Base-by-base conservation (phyloP, 805 yeast species). In the Candida nitratophila region DNA sequence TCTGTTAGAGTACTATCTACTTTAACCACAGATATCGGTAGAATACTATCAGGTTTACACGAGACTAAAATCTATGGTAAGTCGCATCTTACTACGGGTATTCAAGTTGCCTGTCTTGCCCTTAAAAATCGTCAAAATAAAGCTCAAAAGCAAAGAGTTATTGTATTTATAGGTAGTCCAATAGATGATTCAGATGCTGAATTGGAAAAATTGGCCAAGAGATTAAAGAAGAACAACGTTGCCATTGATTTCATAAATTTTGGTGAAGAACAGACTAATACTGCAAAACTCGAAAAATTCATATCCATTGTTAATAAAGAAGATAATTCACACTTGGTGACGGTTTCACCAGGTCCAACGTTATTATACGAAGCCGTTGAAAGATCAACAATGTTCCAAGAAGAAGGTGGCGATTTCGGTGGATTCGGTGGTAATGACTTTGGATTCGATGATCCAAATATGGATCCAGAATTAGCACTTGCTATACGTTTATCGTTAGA, bases 391-490 rank as follows among this genome's bases (percentile, higher is more conserved):
- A 81, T 91, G 42, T 74, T 88, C 50, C 69, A 73, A 38, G 81
- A 81, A 44, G 88, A 79, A 44, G 86, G 84, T 12, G 66, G 61
- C 36, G 76, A 66, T 19, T 77, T 71, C 12, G 74, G 68, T 41
- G 70, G 65, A 22, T 60, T 51, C 15, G 54, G 41, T 22, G 75
- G 64, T 24, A 74, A 70, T 47, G 75, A 69, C 41, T 79, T 79
- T 65, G 87, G 81, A 45, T 74, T 83, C 57, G 78, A 77, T 34
- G 98, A 91, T 64, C 91, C 96, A 29, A 81, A 81, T 52, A 84
- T 88, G 80, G 99, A 93, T 57, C 98, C 98, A 29, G 99, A 93
- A 65, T 77, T 93, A 60, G 99, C 98, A 0, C 73, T 93, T 72
- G 99, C 98, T 1, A 76, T 93, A 57, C 81, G 98, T 60, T 72